These are phyloP conservation scores for Aurinia saxatilis DNA, from an alignment of 345 rosid species.

Conservation along the genomic window DNA sequence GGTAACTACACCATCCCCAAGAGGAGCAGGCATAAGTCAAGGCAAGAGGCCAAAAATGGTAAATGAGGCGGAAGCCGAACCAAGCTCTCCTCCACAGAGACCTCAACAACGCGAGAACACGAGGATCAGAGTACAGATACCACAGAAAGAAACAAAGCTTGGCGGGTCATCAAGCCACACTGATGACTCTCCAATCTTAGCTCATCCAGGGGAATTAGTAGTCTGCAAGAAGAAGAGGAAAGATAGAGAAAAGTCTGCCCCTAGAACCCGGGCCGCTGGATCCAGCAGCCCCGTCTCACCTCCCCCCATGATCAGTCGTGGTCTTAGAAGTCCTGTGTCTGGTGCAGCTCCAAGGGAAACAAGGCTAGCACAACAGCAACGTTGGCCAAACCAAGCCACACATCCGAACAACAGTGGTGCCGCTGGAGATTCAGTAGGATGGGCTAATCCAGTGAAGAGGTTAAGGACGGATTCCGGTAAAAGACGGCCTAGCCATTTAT, in stretches of 20 bases:
- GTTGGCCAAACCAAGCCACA: constrained; percentile 59
- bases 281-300: constrained; percentile 79
- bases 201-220: constrained; percentile 92
- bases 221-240: constrained; percentile 99
- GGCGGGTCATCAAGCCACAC: constrained; percentile 33
- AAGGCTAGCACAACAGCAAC: constrained; percentile 59
- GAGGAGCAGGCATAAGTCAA: constrained; percentile 43
- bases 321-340: constrained; percentile 47
- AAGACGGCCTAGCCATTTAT: constrained; percentile 86
- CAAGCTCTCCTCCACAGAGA: constrained; percentile 46
- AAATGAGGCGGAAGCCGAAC: constrained; percentile 55
- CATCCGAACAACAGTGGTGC: constrained; percentile 48
- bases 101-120: constrained; percentile 55
- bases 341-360: constrained; percentile 49
- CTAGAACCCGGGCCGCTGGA: constrained; percentile 56
- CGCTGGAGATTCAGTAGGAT: constrained; percentile 60
- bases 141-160: constrained; percentile 63
- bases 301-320: constrained; percentile 48
- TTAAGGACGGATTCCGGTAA: constrained; percentile 88
- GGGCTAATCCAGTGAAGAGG: constrained; percentile 99
- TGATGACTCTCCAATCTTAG: constrained; percentile 57
- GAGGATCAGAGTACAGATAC: constrained; percentile 60
- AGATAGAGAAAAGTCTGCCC: constrained; percentile 76
- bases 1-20: constrained; percentile 43
- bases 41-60: constrained; percentile 55